Percentiles rank a stretch among this genome's conserved stretches.
phyloP scores from a whole-genome alignment of 495 filamentous ascomycete species.

The Cudoniella acicularis region DNA sequence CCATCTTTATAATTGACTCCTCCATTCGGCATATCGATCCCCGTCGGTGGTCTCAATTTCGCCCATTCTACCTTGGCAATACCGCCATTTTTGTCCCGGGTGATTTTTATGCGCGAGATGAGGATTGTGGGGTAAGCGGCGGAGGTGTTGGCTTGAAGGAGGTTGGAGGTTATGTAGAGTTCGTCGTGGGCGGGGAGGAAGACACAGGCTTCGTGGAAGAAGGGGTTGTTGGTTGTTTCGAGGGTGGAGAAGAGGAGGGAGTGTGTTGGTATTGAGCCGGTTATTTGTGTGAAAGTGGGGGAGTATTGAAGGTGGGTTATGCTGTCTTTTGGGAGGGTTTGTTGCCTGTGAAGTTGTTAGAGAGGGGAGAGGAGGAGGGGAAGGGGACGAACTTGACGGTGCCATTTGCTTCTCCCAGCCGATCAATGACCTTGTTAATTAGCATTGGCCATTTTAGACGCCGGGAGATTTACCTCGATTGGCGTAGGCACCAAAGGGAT shows the following conservation, averaged over 20 bases:
- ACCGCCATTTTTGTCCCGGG: slow-evolving; percentile 13
- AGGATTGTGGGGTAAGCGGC: slow-evolving; percentile 38
- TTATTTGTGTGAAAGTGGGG: slow-evolving; percentile 13
- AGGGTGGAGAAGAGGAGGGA: slow-evolving; percentile 38
- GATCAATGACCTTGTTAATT: slow-evolving; percentile 17
- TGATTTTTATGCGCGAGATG: slow-evolving; percentile 38
- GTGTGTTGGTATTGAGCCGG: slow-evolving; percentile 23
- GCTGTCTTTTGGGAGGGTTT: slow-evolving; percentile 10
- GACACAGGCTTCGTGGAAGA: slow-evolving; percentile 61
- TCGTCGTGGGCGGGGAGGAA: slow-evolving; percentile 40
- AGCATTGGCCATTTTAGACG: slow-evolving; percentile 4
- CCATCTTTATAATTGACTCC: slow-evolving; percentile 43
- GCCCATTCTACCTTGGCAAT: slow-evolving; percentile 35
- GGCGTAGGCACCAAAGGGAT: slow-evolving; percentile 11
- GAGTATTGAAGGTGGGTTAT: slow-evolving; percentile 22
- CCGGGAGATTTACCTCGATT: slow-evolving; percentile 26
- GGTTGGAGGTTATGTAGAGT: slow-evolving; percentile 59
- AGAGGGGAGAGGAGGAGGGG: neutral
- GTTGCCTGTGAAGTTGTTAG: slow-evolving; percentile 8
- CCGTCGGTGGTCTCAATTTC: slow-evolving; percentile 38
- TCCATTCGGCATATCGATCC: slow-evolving; percentile 54
- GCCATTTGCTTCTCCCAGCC: slow-evolving; percentile 19
- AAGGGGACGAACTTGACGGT: slow-evolving; percentile 16
- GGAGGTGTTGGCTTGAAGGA: slow-evolving; percentile 34
- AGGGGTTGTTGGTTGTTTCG: slow-evolving; percentile 33